Evolutionary conservation across 2,329 filamentous ascomycete genomes (phyloP), one percentile per base, ranked within the genome.

Genomic region (Monilinia vaccinii-corymbosi): DNA sequence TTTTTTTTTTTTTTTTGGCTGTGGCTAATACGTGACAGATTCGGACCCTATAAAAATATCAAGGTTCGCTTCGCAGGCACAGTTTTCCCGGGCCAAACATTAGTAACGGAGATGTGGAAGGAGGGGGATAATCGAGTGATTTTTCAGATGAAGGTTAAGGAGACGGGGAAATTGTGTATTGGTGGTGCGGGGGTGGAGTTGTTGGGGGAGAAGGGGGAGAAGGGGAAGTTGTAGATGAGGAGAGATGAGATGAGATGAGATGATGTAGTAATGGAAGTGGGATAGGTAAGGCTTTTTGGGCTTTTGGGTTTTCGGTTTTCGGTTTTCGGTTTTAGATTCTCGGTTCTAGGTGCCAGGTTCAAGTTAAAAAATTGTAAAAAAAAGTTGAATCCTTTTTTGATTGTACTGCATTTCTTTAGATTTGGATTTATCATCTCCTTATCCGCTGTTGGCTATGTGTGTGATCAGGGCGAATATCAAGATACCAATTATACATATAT

Each of bases 71-170:
- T 96, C 73, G 90, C 90, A 1, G 91, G 91, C 60, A 85, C 88
- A 11, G 91, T 96, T 14, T 73, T 92, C 60, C 91, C 90, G 0
- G 91, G 91, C 16, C 87, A 96, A 81, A 96, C 90, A n/a, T 80
- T 96, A 60, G 81, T 89, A 64, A 96, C 91, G 8, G 91, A 96
- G 80, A 93, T 95, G 89, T 96, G 91, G 91, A 91, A 88, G 78
- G 90, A 95, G 70, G 86, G 85, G 52, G 82, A 81, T 69, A 86
- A 83, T 69, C 86, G 83, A 72, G 81, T 96, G 59, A 76, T 92
- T 64, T 96, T 96, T 81, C 90, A 95, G 80, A 83, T 84, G 59
- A 91, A 85, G 75, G 90, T 96, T 65, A 91, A 92, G 77, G 91
- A 96, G 81, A 96, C 91, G 58, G 91, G 91, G 70, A 96, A 95